Evolutionary conservation across 768 basidiomycete species (phyloP), one percentile per base, ranked within the genome.

Genomic region (Thelephora ganbajun): DNA sequence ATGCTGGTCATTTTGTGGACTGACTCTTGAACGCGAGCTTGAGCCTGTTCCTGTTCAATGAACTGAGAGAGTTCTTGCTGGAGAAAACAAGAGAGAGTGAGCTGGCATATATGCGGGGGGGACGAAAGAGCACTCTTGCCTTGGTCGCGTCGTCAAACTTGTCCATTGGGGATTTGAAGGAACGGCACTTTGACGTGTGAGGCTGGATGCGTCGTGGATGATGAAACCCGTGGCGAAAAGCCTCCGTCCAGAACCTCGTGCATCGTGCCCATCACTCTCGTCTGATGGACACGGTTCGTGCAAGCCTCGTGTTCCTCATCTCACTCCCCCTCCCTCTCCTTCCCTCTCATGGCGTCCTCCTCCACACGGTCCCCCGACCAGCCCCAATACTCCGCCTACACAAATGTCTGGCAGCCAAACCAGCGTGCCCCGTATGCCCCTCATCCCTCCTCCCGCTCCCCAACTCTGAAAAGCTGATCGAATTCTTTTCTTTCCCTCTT

Each of bases 11-110:
- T 72, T 44, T 69, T 75, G 52, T 90, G 89, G 37, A 92, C 79
- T 23, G 74, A 68, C 20, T 74, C 66, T 55, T 89, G 76, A 44
- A 88, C 55, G 48, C 68, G 70, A 39, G 84, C 83, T 65, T 86
- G 82, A 1, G 80, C 77, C 60, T 92, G 89, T 67, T 91, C 80
- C 50, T 75, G 76, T 57, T 89, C 85, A 49, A 94, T 64, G 66
- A 91, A 92, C 14, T 66, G 61, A 26, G 76, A 65, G 37, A 96
- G 76, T 62, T 96, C 92, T 68, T 83, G 86, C 91, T 94, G 60
- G 12, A 49, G 39, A 30, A 33, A 26, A 48, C 34, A n/a, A n/a
- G n/a, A n/a, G n/a, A n/a, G n/a, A n/a, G 46, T 39, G 41, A 48
- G 41, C 49, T 36, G 47, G 19, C 48, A 35, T n/a, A 45, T 14